Base-by-base conservation (phyloP, 371 early-diverging fungal genomes). In the Dinochytrium kinnereticum region DNA sequence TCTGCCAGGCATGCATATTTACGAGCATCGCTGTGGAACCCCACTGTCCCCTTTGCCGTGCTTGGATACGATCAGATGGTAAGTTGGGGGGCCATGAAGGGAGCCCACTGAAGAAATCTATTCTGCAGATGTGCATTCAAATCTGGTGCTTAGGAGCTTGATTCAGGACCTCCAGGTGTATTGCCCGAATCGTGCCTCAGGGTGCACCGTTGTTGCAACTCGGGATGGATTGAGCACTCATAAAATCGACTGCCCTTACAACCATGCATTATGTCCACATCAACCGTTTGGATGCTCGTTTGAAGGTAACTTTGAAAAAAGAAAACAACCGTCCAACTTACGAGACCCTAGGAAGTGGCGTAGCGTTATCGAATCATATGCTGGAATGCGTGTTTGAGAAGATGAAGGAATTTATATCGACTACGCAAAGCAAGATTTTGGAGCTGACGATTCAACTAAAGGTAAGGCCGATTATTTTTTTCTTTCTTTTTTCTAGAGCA, bases 11-110 rank as follows among this genome's bases (percentile, higher is more conserved):
- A 0, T 90, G 88, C 61, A 85, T 86, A 38, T 81, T 78, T 69
- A 82, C 31, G 21, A 78, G 81, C 39, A 64, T 90, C 3, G 83
- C 86, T 61, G 72, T 80, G 39, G 90, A 89, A 57, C 75, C 86
- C 7, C 83, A 84, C 57, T 90, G 90, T 70, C 90, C 90, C 2
- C 78, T 90, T 26, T 90, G 90, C 64, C 79, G 90, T 55, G 61
- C 78, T 0, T 77, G 83, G 24, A 69, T 88, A 49, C 77, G 76
- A 57, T 44, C 77, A 15, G 84, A 82, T 59, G 88, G 89, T 87
- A 30, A 3, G 55, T 44, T 44, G 49, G 13, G 21, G 10, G 10
- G 57, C 10, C 28, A 17, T 10, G 28, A 64, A 28, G 40, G 69
- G 51, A 40, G 53, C 67, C 13, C 19, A 53, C 19, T 0, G 0